A percentile compares a stretch with the other conserved stretches of the same genome.
Conservation (phyloP, 768 basidiomycete genomes). For the Hygrocybe punicea region DNA sequence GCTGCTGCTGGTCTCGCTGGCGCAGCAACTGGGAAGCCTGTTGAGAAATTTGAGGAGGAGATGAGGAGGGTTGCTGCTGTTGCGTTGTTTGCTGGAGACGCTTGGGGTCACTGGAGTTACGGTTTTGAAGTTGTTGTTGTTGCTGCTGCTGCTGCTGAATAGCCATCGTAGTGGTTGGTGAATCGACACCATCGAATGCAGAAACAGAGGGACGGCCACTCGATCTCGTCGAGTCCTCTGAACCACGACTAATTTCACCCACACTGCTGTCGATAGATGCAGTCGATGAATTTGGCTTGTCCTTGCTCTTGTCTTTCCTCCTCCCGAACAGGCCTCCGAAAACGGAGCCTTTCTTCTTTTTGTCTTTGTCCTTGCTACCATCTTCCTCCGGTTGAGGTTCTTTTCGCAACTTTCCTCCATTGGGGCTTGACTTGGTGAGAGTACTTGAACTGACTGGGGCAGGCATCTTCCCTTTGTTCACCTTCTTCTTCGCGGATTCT, state of each 20-base stretch:
- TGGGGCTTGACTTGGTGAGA: constrained; percentile 23
- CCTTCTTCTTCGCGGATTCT: constrained; percentile 43
- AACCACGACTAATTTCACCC: constrained; percentile 39
- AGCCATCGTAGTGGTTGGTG: constrained; percentile 52
- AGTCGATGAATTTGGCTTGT: constrained; percentile 36
- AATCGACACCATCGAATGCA: constrained; percentile 37
- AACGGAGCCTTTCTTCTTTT: constrained; percentile 71
- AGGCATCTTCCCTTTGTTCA: constrained; percentile 51
- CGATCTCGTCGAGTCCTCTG: constrained; percentile 64
- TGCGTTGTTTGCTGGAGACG: constrained; percentile 21
- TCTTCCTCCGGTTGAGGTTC: constrained; percentile 37
- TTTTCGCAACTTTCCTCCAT: constrained; percentile 45
- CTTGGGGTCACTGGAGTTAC: constrained; percentile 30
- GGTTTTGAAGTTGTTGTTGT: constrained; percentile 28
- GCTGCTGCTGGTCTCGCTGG: constrained; percentile 85
- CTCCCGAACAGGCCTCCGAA: constrained; percentile 73
- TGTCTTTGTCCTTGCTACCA: constrained; percentile 42
- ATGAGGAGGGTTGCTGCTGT: constrained; percentile 18
- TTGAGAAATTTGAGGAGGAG: constrained; percentile 52
- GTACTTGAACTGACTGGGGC: constrained; percentile 45
- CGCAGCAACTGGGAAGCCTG: constrained; percentile 64
- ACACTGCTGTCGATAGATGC: constrained; percentile 45
- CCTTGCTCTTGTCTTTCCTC: constrained; percentile 74
- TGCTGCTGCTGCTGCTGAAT: constrained; percentile 58
- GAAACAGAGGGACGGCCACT: constrained; percentile 39